Percentiles rank a stretch among this genome's conserved stretches.
These are phyloP conservation scores for Baudoinia panamericana DNA, from an alignment of 495 filamentous ascomycete species.

Conservation along the genomic window DNA sequence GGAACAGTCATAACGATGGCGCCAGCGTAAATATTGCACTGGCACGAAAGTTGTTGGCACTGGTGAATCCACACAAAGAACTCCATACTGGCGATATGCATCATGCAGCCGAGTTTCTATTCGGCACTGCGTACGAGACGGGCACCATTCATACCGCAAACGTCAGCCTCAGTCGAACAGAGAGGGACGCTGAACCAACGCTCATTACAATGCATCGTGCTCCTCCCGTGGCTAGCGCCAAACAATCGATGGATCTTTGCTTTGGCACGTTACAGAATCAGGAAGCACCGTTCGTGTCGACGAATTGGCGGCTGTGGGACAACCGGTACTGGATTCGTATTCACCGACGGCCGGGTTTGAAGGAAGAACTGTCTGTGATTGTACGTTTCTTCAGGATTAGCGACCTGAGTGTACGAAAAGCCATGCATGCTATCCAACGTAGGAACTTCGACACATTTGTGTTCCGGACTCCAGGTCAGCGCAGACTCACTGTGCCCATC, in stretches of 20 bases:
- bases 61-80: slow-evolving; percentile 1
- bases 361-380: too few species aligned
- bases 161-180: too few species aligned
- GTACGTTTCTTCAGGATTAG: slow-evolving; percentile 13
- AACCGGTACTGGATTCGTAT: slow-evolving; percentile 71
- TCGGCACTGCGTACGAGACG: too few species aligned
- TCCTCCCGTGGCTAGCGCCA: too few species aligned
- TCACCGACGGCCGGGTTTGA: not conserved
- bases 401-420: too few species aligned
- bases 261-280: too few species aligned
- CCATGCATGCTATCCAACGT: not conserved
- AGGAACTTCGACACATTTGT: not conserved
- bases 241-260: too few species aligned
- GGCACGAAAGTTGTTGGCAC: not conserved
- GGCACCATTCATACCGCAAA: too few species aligned
- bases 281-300: not conserved
- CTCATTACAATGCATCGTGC: too few species aligned
- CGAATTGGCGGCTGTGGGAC: slow-evolving; percentile 53
- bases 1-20: too few species aligned
- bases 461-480: not conserved
- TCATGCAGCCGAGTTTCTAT: not conserved
- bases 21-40: not conserved
- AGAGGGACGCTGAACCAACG: too few species aligned
- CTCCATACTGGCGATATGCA: not conserved
- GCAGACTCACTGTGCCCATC: slow-evolving; percentile 11